Conservation (phyloP, 2,329 filamentous ascomycete genomes). For the Fusarium oxysporum region DNA sequence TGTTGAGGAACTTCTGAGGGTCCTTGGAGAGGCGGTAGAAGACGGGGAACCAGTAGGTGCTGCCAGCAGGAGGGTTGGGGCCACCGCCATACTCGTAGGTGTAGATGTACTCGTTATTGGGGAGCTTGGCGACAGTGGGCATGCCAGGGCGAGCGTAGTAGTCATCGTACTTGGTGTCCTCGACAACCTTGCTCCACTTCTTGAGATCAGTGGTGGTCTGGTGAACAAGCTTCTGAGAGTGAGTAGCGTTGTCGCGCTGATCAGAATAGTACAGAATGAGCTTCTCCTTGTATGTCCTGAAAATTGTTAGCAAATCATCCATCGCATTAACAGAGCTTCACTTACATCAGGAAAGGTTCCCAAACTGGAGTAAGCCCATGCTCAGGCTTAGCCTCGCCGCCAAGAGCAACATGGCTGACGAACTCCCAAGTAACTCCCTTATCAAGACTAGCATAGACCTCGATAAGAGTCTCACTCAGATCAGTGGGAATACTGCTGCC, state of each 20-base stretch:
- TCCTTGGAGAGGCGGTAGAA: constrained; percentile 58
- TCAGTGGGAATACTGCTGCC: constrained; percentile 71
- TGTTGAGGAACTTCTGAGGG: constrained; percentile 53
- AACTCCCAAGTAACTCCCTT: constrained; percentile 73
- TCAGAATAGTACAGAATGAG: constrained; percentile 78
- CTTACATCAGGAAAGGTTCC: constrained; percentile 74
- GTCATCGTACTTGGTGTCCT: constrained; percentile 70
- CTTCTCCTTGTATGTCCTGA: constrained; percentile 65
- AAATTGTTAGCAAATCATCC: neutral
- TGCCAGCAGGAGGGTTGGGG: constrained; percentile 45
- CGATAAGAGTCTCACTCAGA: constrained; percentile 73
- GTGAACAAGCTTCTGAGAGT: constrained; percentile 78
- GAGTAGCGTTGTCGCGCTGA: constrained; percentile 67
- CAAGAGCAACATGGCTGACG: constrained; percentile 72
- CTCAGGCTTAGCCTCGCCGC: constrained; percentile 70
- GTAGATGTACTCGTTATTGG: constrained; percentile 65
- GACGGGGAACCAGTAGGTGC: constrained; percentile 55
- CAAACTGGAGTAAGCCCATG: constrained; percentile 77
- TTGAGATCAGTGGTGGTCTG: constrained; percentile 69
- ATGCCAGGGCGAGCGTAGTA: constrained; percentile 76
- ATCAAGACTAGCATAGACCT: constrained; percentile 74
- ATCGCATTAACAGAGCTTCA: neutral
- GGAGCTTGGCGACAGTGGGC: constrained; percentile 71
- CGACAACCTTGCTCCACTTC: constrained; percentile 67
- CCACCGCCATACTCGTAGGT: constrained; percentile 71